phyloP scores from a whole-genome alignment of 2,329 filamentous ascomycete genomes.

The Colletotrichum sp. region DNA sequence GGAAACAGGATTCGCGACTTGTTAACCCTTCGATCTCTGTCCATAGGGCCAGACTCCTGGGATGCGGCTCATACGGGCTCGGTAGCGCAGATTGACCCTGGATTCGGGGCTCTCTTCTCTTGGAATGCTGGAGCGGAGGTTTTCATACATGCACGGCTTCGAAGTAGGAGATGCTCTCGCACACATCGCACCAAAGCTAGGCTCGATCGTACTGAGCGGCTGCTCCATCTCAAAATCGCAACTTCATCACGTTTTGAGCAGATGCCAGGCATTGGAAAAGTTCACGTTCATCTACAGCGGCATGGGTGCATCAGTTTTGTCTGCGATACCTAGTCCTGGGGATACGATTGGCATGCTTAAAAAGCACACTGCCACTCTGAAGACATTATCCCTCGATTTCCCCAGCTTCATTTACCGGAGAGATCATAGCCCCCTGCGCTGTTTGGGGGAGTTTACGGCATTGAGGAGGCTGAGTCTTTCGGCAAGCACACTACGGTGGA shows the following conservation, averaged over 20 bases:
- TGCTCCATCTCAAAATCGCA: background rate
- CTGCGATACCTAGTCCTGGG: background rate
- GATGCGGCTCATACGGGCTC: background rate
- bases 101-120: background rate
- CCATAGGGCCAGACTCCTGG: background rate
- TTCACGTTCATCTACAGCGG: background rate
- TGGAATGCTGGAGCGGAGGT: background rate
- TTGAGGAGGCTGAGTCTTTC: background rate
- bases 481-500: background rate
- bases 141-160: background rate
- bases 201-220: background rate
- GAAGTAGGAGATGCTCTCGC: background rate
- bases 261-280: background rate
- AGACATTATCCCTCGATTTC: background rate
- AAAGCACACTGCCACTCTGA: background rate
- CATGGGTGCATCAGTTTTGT: accelerated
- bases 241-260: background rate
- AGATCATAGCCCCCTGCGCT: accelerated
- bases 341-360: background rate
- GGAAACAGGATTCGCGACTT: background rate
- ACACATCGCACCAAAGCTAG: background rate
- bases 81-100: background rate
- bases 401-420: background rate
- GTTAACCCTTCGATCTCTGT: background rate
- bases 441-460: background rate